These are phyloP conservation scores for Lentinula aciculospora DNA, from an alignment of 768 basidiomycete species.

Conservation along the genomic window DNA sequence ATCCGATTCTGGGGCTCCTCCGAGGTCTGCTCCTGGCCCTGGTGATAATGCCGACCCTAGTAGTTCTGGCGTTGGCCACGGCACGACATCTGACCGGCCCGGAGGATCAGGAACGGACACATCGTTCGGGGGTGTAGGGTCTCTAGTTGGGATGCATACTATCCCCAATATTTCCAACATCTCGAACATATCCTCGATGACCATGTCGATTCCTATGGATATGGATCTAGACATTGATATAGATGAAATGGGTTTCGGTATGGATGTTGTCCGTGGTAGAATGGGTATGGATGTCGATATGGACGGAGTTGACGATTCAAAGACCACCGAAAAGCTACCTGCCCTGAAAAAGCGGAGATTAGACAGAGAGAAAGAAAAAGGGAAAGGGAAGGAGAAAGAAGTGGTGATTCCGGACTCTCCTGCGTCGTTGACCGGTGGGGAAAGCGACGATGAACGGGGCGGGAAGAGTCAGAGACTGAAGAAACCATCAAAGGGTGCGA, in stretches of 20 bases:
- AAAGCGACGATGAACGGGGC: neutral
- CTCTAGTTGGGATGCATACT: neutral
- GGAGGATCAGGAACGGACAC: no score
- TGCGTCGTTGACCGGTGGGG: neutral
- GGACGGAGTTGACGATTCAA: neutral
- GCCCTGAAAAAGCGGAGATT: neutral
- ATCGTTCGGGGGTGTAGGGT: neutral
- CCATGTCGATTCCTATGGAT: neutral
- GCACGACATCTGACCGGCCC: no score
- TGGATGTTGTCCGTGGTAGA: neutral
- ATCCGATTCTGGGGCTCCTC: neutral
- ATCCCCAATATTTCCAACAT: neutral
- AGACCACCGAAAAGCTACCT: neutral
- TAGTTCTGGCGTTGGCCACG: neutral
- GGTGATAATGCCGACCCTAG: neutral
- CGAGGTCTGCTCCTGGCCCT: neutral
- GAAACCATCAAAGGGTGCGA: neutral
- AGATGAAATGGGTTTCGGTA: neutral
- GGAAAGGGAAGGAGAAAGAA: neutral
- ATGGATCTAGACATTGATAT: neutral
- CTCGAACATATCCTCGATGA: neutral
- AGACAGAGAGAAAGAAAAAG: neutral
- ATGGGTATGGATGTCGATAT: neutral
- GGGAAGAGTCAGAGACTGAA: neutral
- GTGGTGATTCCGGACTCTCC: neutral